A percentile compares a stretch with the other conserved stretches of the same genome.
These are phyloP conservation scores for Nyssa sinensis DNA, from an alignment of 148 eudicot species.

Conservation along the genomic window DNA sequence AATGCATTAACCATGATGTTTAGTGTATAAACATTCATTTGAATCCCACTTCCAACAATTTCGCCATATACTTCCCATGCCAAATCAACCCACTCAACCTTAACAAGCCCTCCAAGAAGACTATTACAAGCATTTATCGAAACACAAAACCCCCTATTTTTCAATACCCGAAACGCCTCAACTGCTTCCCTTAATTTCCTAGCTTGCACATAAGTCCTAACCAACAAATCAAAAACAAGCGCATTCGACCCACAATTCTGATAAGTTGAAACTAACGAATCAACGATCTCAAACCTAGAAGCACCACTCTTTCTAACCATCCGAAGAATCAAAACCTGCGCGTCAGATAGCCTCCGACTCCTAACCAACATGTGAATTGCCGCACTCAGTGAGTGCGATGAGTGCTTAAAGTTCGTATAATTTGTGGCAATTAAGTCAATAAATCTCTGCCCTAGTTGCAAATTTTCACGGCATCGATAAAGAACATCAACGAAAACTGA, in stretches of 20 bases:
- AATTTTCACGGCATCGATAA: constrained; percentile 43
- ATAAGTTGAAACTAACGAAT: constrained; percentile 40
- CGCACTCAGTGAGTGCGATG: constrained; percentile 46
- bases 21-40: constrained; percentile 55
- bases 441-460: constrained; percentile 46
- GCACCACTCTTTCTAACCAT: constrained; percentile 72
- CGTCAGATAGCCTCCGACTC: constrained; percentile 54
- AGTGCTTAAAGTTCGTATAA: constrained; percentile 62
- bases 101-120: constrained; percentile 82
- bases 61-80: constrained; percentile 62
- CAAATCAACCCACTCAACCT: constrained; percentile 76
- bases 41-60: constrained; percentile 35
- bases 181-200: constrained; percentile 72
- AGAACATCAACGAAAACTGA: constrained; percentile 38
- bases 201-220: constrained; percentile 87
- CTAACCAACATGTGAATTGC: constrained; percentile 52
- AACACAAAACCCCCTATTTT: constrained; percentile 45
- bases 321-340: constrained; percentile 64
- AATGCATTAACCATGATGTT: constrained; percentile 88
- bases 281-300: constrained; percentile 62
- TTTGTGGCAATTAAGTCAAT: constrained; percentile 41
- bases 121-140: constrained; percentile 80
- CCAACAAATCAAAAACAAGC: constrained; percentile 67
- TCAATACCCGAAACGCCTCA: constrained; percentile 54
- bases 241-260: constrained; percentile 41